These are phyloP conservation scores for Lactifluus volemus DNA, from an alignment of 768 basidiomycete species.

Conservation along the genomic window DNA sequence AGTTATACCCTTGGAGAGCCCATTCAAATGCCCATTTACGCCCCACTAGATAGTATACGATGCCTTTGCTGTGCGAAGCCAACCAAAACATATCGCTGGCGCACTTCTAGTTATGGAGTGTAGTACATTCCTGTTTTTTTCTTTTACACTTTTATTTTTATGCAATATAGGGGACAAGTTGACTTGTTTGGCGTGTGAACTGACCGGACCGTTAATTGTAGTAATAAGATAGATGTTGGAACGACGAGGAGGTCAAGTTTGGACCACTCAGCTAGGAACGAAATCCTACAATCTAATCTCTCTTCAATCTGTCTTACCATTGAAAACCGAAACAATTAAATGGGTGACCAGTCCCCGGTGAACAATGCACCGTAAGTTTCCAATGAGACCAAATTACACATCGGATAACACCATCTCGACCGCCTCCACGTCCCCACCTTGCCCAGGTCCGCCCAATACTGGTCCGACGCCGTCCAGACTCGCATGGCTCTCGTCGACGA, in stretches of 20 bases:
- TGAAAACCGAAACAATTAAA: neutral
- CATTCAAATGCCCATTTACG: neutral
- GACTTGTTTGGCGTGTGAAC: neutral
- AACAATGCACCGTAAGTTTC: slow-evolving; percentile 4
- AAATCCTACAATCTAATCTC: neutral
- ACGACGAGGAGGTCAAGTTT: neutral
- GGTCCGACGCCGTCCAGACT: slow-evolving; percentile 9
- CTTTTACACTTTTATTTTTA: too few relatives aligned
- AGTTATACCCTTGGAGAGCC: slow-evolving; percentile 8
- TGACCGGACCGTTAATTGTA: neutral
- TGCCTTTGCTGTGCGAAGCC: slow-evolving; percentile 15
- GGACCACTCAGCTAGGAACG: neutral
- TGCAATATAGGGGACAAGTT: too few relatives aligned
- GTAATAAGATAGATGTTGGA: too few relatives aligned
- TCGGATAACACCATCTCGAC: neutral
- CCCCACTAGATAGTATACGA: neutral
- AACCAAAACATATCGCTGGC: neutral
- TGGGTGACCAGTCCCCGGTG: neutral
- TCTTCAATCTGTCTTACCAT: neutral
- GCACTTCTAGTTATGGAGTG: neutral
- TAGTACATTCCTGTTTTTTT: neutral
- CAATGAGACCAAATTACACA: neutral
- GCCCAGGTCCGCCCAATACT: slow-evolving; percentile 11
- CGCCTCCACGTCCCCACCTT: neutral
- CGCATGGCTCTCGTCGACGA: slow-evolving; percentile 8